Conservation (phyloP, 257 asterid genomes). For the Solanum lycopersicoides region DNA sequence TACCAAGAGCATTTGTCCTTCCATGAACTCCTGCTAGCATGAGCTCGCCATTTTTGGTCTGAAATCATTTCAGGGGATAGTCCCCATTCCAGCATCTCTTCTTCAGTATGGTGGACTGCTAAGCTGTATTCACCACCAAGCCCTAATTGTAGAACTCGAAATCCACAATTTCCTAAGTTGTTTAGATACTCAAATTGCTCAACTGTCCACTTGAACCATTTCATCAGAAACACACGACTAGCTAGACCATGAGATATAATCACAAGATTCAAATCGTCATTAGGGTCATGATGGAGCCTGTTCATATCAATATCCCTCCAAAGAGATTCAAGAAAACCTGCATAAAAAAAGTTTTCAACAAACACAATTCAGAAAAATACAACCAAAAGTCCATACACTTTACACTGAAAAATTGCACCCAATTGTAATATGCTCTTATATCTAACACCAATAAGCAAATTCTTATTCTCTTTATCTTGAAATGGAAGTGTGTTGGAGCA, state of each 20-base stretch:
- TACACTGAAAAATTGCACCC: neutral
- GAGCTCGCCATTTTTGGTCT: conserved; percentile 18
- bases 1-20: conserved; percentile 15
- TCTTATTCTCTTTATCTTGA: neutral
- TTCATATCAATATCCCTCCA: conserved; percentile 28
- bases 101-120: conserved; percentile 18
- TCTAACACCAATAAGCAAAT: neutral
- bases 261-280: conserved; percentile 14
- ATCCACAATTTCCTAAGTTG: conserved; percentile 12
- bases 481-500: neutral
- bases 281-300: conserved; percentile 3
- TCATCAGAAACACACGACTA: conserved; percentile 17
- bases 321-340: conserved; percentile 20
- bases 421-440: neutral
- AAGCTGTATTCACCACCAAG: conserved; percentile 17
- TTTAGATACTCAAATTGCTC: conserved; percentile 14
- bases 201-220: conserved; percentile 21
- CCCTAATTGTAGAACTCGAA: conserved; percentile 15
- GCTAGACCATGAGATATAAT: conserved; percentile 18
- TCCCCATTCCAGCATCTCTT: conserved; percentile 19
- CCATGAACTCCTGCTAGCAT: conserved; percentile 12
- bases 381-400: neutral
- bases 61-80: conserved; percentile 15
- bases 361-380: neutral
- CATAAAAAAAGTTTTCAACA: neutral